phyloP scores from a whole-genome alignment of 140 eudicot species.

The Ambrosia hybrid region DNA sequence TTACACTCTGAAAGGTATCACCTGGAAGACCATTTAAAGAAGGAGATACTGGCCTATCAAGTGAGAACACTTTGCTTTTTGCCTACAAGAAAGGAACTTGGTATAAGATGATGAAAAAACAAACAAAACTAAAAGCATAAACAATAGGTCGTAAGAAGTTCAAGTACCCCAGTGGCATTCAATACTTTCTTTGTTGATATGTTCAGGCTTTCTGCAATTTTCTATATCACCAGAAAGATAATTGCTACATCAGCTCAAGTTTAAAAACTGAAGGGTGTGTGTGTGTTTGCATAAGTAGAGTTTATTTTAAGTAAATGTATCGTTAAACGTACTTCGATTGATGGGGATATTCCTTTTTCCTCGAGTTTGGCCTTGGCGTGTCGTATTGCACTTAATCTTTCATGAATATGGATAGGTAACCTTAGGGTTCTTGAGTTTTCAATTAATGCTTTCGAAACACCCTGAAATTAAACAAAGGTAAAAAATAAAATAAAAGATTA shows the following conservation, averaged over 20 bases:
- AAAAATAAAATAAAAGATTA: neutral
- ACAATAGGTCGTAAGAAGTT: conserved; percentile 2
- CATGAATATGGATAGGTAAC: conserved; percentile 82
- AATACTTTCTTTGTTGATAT: conserved; percentile 86
- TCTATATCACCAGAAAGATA: conserved; percentile 44
- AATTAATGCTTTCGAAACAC: conserved; percentile 83
- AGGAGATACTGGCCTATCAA: conserved; percentile 81
- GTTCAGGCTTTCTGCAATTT: conserved; percentile 72
- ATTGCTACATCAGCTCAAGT: conserved; percentile 6
- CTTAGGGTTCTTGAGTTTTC: conserved; percentile 84
- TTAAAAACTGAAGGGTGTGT: neutral
- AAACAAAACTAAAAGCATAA: neutral
- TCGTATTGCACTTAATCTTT: conserved; percentile 72
- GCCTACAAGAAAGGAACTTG: conserved; percentile 47
- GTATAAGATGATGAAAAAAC: conserved; percentile 20
- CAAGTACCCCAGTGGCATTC: conserved; percentile 92
- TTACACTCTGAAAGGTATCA: conserved; percentile 85
- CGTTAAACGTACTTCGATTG: conserved; percentile 58
- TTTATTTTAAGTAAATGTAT: neutral
- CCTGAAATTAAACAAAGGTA: conserved; percentile 62
- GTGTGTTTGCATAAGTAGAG: neutral
- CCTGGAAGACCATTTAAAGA: conserved; percentile 83
- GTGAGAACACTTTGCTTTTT: conserved; percentile 70
- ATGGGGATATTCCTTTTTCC: conserved; percentile 85
- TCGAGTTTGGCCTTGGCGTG: conserved; percentile 77